Base-by-base conservation (phyloP, 1,284 basidiomycete species). In the Ganoderma boninense region DNA sequence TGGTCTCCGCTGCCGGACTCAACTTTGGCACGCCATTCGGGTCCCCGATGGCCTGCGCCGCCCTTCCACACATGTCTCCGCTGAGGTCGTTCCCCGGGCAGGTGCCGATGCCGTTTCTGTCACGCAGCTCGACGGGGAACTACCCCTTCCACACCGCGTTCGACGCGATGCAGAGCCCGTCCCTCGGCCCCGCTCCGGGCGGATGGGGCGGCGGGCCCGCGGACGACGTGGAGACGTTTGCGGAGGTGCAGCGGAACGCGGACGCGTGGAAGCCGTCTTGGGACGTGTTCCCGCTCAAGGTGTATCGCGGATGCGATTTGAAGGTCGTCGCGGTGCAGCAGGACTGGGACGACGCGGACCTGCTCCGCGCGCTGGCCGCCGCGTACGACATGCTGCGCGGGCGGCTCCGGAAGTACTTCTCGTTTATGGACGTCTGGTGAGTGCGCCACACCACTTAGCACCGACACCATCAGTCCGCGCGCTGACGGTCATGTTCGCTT, bases 351-450 rank as follows among this genome's bases (percentile, higher is more conserved):
- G 75, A 77, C 52, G 73, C 65, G 54, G 68, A 70, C 14, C 38
- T 77, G 43, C 62, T 77, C 46, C 52, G 64, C 2, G 73, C 72
- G 57, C 64, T 76, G 1, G 54, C 61, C 13, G 61, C 44, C 18
- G 69, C 73, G 26, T 74, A 77, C 44, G 70, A 75, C 46, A 62
- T 43, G n/a, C 43, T 74, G 64, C 73, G 75, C 23, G 74, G 67
- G 8, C 56, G 72, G 2, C 75, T 73, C 73, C 67, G 73, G 56
- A 75, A 74, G 46, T 75, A 70, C 66, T 74, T 75, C 66, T 77
- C 74, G 1, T 44, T 77, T 16, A 70, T 69, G 65, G 71, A 67
- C 20, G 71, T 75, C 7, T 52, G 69, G 75, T 76, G 61, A 35
- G 72, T 72, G 26, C n/a, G n/a, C n/a, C n/a, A n/a, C n/a, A n/a